phyloP scores from a whole-genome alignment of 768 basidiomycete genomes.

The Rhizopogon sp. region DNA sequence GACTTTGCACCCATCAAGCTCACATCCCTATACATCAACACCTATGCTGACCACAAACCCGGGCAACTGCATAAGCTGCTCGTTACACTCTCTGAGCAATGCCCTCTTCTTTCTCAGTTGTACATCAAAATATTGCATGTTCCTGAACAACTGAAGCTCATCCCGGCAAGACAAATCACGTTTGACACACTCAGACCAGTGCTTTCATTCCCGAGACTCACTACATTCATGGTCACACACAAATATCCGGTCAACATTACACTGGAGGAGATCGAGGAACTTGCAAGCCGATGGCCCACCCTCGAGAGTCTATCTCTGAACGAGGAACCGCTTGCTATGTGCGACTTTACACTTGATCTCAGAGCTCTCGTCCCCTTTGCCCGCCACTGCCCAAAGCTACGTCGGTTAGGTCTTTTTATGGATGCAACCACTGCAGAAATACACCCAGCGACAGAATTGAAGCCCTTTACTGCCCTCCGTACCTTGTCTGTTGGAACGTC shows the following conservation, averaged over 20 bases:
- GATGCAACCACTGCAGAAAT: constrained; percentile 25
- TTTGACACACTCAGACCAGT: constrained; percentile 33
- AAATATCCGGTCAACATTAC: constrained; percentile 29
- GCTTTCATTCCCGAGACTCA: constrained; percentile 24
- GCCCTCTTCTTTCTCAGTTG: constrained; percentile 40
- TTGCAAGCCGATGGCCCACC: constrained; percentile 42
- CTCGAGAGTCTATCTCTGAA: constrained; percentile 42
- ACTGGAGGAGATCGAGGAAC: constrained; percentile 37
- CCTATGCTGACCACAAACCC: constrained; percentile 38
- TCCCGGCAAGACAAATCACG: constrained; percentile 23
- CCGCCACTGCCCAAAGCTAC: constrained; percentile 32
- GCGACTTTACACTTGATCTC: constrained; percentile 27
- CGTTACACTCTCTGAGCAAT: constrained; percentile 39
- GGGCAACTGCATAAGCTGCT: constrained; percentile 38
- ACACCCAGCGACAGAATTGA: constrained; percentile 4
- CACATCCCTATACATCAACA: constrained; percentile 48
- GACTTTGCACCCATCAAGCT: constrained; percentile 45
- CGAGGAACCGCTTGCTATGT: constrained; percentile 36
- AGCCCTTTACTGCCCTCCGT: constrained; percentile 15
- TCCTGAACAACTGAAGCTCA: constrained; percentile 9
- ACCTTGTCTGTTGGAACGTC: constrained; percentile 48
- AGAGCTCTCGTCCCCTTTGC: constrained; percentile 36
- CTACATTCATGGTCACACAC: constrained; percentile 29
- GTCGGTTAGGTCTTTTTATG: constrained; percentile 32
- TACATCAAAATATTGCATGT: constrained; percentile 29